Base-by-base conservation (phyloP, 2,329 filamentous ascomycete genomes). In the Epichloe gansuensis region DNA sequence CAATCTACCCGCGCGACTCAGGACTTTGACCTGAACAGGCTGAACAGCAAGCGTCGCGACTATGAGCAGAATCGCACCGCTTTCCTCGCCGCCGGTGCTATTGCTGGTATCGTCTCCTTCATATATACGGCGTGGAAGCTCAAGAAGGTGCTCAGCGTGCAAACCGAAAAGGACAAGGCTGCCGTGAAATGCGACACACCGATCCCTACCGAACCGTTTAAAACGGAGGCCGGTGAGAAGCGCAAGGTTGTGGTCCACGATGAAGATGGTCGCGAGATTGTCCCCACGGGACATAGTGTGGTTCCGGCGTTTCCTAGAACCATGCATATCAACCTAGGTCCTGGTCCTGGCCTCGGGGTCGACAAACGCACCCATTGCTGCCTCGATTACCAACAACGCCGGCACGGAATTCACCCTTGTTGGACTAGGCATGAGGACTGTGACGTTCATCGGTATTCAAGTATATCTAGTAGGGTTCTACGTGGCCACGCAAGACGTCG, bases 391-490 rank as follows among this genome's bases (percentile, higher is more conserved):
- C 15, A 58, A 72, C 50, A 67, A 71, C 48, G 63, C 71, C 55
- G 76, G 68, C 56, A 80, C 67, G 61, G 86, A 95, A 61, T 97
- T 96, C 67, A 91, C 89, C 23, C 77, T 97, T 0, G 78, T 97
- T 6, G 93, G 93, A 0, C 72, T 96, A 5, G 93, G 93, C 17
- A 84, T 94, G 57, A 81, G 93, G 52, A 90, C 86, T 1, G 93
- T 98, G 35, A 94, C 87, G 25, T 95, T 97, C 67, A 72, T 97
- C 45, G 75, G 81, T 48, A 89, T 98, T 45, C 85, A 95, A 66
- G 93, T 98, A 51, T 98, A 98, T 71, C 86, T 97, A 17, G 86
- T 95, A 0, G 93, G 91, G 15, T 81, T 94, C 61, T 98, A 98
- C 71, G 78, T 97, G 28, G 88, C 90, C 28, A 91, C 85, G 0